Conservation (phyloP, 306 rosid genomes). For the Castanea mollissima region DNA sequence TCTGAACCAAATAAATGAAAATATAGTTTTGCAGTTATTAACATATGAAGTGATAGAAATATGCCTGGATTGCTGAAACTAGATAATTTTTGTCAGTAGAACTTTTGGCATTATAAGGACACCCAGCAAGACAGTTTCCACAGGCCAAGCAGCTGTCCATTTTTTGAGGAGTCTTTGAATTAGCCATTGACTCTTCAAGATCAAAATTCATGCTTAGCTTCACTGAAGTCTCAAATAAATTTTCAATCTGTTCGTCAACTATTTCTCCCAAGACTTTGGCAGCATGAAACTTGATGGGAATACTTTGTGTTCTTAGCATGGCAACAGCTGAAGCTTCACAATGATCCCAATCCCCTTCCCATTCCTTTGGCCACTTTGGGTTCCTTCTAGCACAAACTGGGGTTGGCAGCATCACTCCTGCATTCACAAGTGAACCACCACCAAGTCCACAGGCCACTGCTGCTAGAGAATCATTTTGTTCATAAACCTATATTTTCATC, state of each 20-base stretch:
- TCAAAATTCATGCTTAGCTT: constrained; percentile 35
- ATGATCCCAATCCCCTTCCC: constrained; percentile 36
- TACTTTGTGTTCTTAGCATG: constrained; percentile 31
- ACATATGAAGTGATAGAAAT: not conserved
- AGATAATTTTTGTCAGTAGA: constrained; percentile 34
- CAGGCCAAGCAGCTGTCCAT: constrained; percentile 28
- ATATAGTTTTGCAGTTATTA: not conserved
- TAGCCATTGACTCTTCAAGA: constrained; percentile 17
- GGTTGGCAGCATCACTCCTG: constrained; percentile 37
- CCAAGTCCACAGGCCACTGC: constrained; percentile 40
- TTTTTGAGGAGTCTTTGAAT: not conserved
- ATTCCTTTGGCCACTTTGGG: constrained; percentile 41
- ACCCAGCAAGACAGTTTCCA: constrained; percentile 42
- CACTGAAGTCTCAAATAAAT: constrained; percentile 21
- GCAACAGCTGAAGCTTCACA: constrained; percentile 37
- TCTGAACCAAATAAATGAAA: not conserved
- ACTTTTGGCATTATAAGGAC: constrained; percentile 37
- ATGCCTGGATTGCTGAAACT: constrained; percentile 30
- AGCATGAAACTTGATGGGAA: constrained; percentile 28
- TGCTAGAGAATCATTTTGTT: constrained; percentile 31
- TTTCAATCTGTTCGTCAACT: constrained; percentile 13
- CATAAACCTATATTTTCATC: constrained; percentile 20
- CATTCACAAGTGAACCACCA: constrained; percentile 41
- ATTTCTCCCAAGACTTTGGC: constrained; percentile 28
- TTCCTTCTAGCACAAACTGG: constrained; percentile 26